A percentile compares a stretch with the other conserved stretches of the same genome.
phyloP scores from a whole-genome alignment of 148 eudicot species.

The Heliosperma pusillum region DNA sequence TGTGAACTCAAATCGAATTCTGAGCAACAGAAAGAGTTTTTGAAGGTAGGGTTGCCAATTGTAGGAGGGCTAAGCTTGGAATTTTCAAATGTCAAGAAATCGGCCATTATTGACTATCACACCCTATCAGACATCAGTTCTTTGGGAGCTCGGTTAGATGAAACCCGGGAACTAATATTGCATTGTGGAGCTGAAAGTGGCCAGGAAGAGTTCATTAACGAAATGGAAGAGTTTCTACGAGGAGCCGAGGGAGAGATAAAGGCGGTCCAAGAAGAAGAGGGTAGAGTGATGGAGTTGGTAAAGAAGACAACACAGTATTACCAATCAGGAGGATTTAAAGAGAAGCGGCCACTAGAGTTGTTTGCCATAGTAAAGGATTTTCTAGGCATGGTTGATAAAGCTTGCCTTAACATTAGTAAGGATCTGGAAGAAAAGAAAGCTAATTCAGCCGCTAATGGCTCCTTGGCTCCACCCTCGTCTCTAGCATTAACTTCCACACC shows the following conservation, averaged over 20 bases:
- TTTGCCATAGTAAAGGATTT: slow-evolving; percentile 69
- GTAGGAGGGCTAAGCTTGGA: slow-evolving; percentile 71
- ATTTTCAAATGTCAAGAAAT: slow-evolving; percentile 65
- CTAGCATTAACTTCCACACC: slow-evolving; percentile 22
- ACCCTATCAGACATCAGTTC: slow-evolving; percentile 32
- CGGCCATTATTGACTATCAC: slow-evolving; percentile 60
- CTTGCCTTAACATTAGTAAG: slow-evolving; percentile 53
- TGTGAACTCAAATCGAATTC: slow-evolving; percentile 19
- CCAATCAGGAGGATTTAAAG: slow-evolving; percentile 68
- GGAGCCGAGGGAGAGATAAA: slow-evolving; percentile 52
- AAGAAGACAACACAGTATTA: slow-evolving; percentile 71
- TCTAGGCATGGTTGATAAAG: slow-evolving; percentile 61
- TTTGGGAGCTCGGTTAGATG: slow-evolving; percentile 33
- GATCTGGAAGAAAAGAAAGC: slow-evolving; percentile 53
- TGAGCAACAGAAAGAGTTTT: slow-evolving; percentile 61
- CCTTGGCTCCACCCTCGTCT: slow-evolving; percentile 19
- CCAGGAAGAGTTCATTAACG: slow-evolving; percentile 39
- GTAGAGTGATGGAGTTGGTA: slow-evolving; percentile 52
- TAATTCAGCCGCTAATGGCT: slow-evolving; percentile 5
- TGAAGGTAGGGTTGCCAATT: slow-evolving; percentile 67
- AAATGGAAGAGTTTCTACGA: slow-evolving; percentile 58
- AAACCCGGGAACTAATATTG: slow-evolving; percentile 35
- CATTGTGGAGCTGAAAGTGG: slow-evolving; percentile 39
- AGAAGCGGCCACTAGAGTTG: slow-evolving; percentile 53
- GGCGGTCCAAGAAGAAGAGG: slow-evolving; percentile 52